Base-by-base conservation (phyloP, 2,329 filamentous ascomycete species). In the Mariannaea sp. region DNA sequence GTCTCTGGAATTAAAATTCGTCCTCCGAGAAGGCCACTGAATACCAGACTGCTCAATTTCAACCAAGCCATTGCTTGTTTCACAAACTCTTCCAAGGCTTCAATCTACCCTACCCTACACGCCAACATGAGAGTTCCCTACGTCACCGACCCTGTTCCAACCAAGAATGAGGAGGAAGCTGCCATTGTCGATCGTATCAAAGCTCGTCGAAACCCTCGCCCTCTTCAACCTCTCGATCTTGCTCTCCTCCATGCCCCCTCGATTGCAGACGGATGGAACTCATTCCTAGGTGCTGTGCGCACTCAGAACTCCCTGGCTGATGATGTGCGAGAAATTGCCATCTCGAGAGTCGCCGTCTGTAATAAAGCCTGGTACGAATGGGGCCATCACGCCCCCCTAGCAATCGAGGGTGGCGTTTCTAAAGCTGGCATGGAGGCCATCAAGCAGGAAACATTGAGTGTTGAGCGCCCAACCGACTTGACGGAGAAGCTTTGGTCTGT, bases 341-440 rank as follows among this genome's bases (percentile, higher is more conserved):
- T 96, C 63, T 90, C 85, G 65, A 82, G 90, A 42, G 88, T 95
- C 12, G 91, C 91, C 10, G 85, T 88, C 13, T 81, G 90, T 64
- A 96, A 95, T 72, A 73, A 80, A 14, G 91, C 91, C 2, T 90
- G 88, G 85, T 95, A 92, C 71, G 91, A 96, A 71, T 95, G 89
- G 90, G 81, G 76, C 29, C 83, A 90, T 49, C 91, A 96, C 68
- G 86, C 85, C 13, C 90, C 90, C 1, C 77, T 93, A 12, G 80
- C 81, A 4, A 75, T 77, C 7, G 74, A 74, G 16, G 85, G 80
- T 0, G 85, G 86, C 5, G 79, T 90, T 5, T 71, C 74, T 14
- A 72, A 78, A 26, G 77, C 74, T 13, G 79, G 75, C 7, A 72
- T 87, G 62, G 73, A 75, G 49, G 61, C 73, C 4, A 71, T 80